Base-by-base conservation (phyloP, 2,329 filamentous ascomycete species). In the Alternaria angustiovoidea region DNA sequence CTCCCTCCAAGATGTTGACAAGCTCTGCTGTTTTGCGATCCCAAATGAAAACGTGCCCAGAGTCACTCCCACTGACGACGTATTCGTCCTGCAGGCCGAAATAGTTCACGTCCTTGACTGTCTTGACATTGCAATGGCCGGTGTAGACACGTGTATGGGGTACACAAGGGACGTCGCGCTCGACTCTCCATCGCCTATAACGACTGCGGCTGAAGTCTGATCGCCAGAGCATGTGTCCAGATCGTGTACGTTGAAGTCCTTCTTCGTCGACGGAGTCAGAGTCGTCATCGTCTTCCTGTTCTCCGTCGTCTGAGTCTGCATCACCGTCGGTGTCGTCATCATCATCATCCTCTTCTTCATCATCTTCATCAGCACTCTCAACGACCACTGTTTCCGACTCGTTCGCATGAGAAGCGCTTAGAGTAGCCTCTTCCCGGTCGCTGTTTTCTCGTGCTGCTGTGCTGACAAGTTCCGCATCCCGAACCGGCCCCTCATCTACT, bases 91-190 rank as follows among this genome's bases (percentile, higher is more conserved):
- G 79, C 38, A 89, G 76, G 0, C 88, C 88, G 63, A 88, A 90
- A 76, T 86, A 91, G 62, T 90, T 90, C 61, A 90, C 87, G 68
- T 91, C 88, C 68, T 91, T 91, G 66, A 90, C 87, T 1, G 87
- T 90, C 64, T 87, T 84, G 53, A 88, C 83, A 65, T 90, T 90
- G 78, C 88, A 90, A 72, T 90, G 88, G 2, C 88, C 88, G 3
- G 81, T 80, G 70, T 89, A 91, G 20, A 82, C 75, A 39, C 84
- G 84, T 2, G 84, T 87, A 64, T 88, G 85, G 2, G 85, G 78
- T 18, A 80, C 82, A 67, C 86, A 88, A 14, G 86, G 84, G 6
- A 86, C 81, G 52, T 86, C 75, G 0, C 76, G 69, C 61, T 88
- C 86, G 16, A 89, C 85, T 18, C 81, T 79, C 51, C 83, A 80